Conservation (phyloP, 306 rosid genomes). For the Cicer cuneatum region DNA sequence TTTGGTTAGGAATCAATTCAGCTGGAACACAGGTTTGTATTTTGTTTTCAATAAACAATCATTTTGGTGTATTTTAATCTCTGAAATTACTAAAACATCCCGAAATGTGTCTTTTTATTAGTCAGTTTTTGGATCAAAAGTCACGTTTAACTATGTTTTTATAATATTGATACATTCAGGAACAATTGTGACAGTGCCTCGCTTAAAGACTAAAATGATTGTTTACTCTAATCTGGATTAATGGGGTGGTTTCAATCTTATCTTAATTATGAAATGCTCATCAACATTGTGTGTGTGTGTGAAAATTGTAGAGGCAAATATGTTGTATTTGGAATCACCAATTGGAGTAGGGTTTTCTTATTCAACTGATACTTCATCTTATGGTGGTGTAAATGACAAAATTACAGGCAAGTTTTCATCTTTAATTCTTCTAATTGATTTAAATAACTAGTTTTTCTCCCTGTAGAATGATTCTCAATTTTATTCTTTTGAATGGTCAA, state of each 20-base stretch:
- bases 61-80: no score
- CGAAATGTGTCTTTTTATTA: no score
- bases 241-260: conserved; percentile 1
- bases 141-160: no score
- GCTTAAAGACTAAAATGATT: no score
- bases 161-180: no score
- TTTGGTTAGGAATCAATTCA: conserved; percentile 64
- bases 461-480: conserved; percentile 14
- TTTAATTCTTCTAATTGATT: conserved; percentile 8
- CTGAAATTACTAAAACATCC: no score
- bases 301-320: conserved; percentile 64
- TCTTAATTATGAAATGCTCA: conserved; percentile 6
- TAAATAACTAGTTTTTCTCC: background rate
- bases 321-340: conserved; percentile 76
- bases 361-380: conserved; percentile 57
- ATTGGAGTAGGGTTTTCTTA: conserved; percentile 78
- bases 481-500: conserved; percentile 31
- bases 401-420: conserved; percentile 58
- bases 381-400: conserved; percentile 63
- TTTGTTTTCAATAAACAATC: background rate
- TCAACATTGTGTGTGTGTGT: conserved; percentile 31
- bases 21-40: conserved; percentile 68
- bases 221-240: no score
- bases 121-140: no score
- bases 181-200: no score